Evolutionary conservation across 345 rosid species (phyloP).

Genomic region (Brassica napus): DNA sequence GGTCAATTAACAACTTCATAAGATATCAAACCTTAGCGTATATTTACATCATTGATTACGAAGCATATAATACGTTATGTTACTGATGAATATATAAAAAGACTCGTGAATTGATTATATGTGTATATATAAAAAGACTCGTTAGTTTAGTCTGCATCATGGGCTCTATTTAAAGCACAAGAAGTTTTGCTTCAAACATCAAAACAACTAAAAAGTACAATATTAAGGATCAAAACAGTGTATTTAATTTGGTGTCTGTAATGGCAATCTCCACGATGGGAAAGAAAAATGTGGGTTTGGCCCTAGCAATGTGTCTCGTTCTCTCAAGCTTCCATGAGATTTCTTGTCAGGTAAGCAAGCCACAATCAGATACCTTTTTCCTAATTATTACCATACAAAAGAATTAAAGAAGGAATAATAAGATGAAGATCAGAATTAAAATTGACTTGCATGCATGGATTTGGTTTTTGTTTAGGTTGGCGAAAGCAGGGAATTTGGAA

Average conservation of each 20-base stretch:
- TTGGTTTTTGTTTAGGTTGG: slow-evolving; percentile 4
- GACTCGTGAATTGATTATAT: not conserved
- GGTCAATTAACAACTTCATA: not conserved
- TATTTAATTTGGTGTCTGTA: not conserved
- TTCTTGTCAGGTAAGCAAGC: slow-evolving; percentile 25
- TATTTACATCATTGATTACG: not conserved
- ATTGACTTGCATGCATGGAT: slow-evolving; percentile 23
- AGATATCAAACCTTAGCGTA: not conserved
- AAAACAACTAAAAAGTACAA: slow-evolving; percentile 8
- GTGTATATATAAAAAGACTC: not conserved
- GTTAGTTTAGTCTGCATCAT: not conserved
- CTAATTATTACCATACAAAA: not conserved
- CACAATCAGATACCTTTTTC: not conserved
- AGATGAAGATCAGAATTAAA: not conserved
- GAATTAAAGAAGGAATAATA: not conserved
- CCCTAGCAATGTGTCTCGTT: slow-evolving; percentile 21
- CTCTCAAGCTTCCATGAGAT: slow-evolving; percentile 26
- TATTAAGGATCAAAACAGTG: not conserved
- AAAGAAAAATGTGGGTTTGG: slow-evolving; percentile 1
- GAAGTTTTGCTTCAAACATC: slow-evolving; percentile 2
- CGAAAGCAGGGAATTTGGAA: not conserved
- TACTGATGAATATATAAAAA: not conserved
- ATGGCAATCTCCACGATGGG: slow-evolving; percentile 10
- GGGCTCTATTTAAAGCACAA: slow-evolving; percentile 17
- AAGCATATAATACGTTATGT: not conserved